Conservation (phyloP, 768 basidiomycete genomes). For the Macrolepiota dolichaula region DNA sequence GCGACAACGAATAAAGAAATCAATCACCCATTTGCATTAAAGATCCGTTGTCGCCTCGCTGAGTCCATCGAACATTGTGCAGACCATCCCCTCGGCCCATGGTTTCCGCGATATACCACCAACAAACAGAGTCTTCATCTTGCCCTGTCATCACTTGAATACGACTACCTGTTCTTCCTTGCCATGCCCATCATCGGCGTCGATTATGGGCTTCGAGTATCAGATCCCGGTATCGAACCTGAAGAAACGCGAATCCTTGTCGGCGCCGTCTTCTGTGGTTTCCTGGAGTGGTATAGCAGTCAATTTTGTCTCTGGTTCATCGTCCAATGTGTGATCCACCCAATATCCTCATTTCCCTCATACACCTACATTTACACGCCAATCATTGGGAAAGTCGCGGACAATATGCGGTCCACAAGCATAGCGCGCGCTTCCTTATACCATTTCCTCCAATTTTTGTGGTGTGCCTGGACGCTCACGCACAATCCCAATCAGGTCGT, state of each 20-base stretch:
- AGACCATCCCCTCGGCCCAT: neutral
- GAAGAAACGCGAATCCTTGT: neutral
- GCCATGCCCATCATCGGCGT: neutral
- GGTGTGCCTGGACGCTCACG: neutral
- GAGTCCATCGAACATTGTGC: neutral
- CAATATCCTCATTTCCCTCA: neutral
- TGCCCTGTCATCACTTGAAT: neutral
- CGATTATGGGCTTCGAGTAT: neutral
- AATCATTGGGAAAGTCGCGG: neutral
- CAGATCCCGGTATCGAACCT: neutral
- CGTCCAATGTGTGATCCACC: neutral
- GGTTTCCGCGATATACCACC: neutral
- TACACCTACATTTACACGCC: neutral
- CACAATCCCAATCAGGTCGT: neutral
- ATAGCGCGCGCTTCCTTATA: neutral
- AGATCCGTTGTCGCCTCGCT: neutral
- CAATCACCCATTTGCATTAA: neutral
- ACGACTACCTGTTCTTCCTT: neutral
- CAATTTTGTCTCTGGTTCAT: neutral
- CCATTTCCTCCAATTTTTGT: neutral
- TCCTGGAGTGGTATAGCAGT: neutral
- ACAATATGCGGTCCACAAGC: neutral
- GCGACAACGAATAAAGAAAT: neutral
- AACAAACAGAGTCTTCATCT: neutral
- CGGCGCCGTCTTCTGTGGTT: neutral